Evolutionary conservation across 768 basidiomycete species (phyloP).

Genomic region (Calocera viscosa): DNA sequence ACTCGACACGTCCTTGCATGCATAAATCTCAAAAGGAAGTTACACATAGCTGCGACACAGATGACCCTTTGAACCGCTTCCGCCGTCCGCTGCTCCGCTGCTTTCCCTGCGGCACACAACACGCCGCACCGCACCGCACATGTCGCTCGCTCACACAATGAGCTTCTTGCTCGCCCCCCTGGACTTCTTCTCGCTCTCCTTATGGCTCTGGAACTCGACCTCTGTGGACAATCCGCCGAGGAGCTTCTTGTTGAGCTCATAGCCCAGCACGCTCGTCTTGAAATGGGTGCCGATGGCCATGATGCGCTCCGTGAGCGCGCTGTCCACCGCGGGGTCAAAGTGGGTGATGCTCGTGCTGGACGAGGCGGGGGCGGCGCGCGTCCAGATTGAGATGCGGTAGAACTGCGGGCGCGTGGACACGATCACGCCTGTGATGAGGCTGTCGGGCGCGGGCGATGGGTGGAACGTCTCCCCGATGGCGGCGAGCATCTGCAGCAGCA

Average conservation of each 20-base stretch:
- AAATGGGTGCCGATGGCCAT: constrained; percentile 79
- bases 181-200: constrained; percentile 90
- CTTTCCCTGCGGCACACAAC: background rate
- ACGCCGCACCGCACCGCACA: background rate
- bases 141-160: constrained; percentile 12
- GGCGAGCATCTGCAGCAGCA: constrained; percentile 75
- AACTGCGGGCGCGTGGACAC: constrained; percentile 89
- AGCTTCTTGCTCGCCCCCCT: constrained; percentile 46
- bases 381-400: constrained; percentile 97
- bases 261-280: constrained; percentile 82
- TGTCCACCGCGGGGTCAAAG: constrained; percentile 15
- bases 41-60: constrained; percentile 7
- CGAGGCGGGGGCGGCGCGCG: constrained; percentile 56
- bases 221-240: constrained; percentile 83
- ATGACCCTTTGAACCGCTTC: background rate
- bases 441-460: constrained; percentile 60
- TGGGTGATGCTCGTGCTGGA: constrained; percentile 15
- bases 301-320: constrained; percentile 60
- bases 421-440: constrained; percentile 74
- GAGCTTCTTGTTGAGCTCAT: constrained; percentile 55
- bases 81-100: background rate
- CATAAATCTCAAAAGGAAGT: constrained; percentile 7
- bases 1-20: background rate
- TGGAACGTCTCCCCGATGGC: constrained; percentile 99
- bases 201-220: constrained; percentile 88